A percentile compares a stretch with the other conserved stretches of the same genome.
These are phyloP conservation scores for Nothophytophthora sp. DNA, from an alignment of 352 stramenopile genomes.

Conservation along the genomic window DNA sequence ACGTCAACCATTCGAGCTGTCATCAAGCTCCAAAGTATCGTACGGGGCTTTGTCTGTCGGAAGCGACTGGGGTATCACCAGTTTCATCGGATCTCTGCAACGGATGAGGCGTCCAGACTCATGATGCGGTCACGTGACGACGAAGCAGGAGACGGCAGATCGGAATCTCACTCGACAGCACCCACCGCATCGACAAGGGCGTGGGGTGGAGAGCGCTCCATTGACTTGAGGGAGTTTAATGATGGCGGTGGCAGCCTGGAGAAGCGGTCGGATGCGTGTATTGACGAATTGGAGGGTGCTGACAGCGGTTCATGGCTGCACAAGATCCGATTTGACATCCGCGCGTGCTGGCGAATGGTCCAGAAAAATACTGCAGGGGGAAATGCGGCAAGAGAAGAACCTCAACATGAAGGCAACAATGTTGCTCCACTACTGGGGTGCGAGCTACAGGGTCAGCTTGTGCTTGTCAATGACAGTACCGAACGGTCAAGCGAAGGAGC, in stretches of 20 bases:
- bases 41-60: constrained; percentile 27
- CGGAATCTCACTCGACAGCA: not conserved
- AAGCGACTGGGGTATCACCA: not conserved
- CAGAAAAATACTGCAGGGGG: not conserved
- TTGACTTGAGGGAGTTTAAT: not conserved
- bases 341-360: constrained; percentile 21
- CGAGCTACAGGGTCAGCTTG: constrained; percentile 41
- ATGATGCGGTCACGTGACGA: not conserved
- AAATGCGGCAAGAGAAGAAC: not conserved
- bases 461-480: constrained; percentile 3
- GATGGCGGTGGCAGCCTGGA: no score
- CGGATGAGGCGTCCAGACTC: not conserved
- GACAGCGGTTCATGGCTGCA: not conserved
- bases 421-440: constrained; percentile 30
- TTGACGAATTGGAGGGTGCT: not conserved
- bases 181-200: not conserved
- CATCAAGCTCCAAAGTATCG: constrained; percentile 33
- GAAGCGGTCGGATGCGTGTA: not conserved
- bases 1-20: constrained; percentile 26
- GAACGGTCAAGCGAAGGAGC: not conserved
- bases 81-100: not conserved
- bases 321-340: constrained; percentile 30
- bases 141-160: not conserved
- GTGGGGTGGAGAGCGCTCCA: not conserved
- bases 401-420: not conserved